Conservation (phyloP, 2,329 filamentous ascomycete species). For the Paecilomyces formosus region DNA sequence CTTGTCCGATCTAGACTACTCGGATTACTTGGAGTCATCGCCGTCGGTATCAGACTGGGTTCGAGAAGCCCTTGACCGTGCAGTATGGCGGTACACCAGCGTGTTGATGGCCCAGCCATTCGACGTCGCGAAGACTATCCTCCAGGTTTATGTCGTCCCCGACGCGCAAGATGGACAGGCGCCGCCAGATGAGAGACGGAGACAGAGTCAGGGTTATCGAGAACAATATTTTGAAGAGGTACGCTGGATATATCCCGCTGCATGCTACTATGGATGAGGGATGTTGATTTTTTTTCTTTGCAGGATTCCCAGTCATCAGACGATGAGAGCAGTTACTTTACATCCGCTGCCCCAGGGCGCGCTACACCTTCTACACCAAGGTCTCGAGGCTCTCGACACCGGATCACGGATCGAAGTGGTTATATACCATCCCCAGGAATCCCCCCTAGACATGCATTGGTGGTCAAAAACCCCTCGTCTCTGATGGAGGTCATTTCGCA, state of each 20-base stretch:
- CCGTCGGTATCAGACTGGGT: conserved; percentile 67
- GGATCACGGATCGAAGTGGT: conserved; percentile 40
- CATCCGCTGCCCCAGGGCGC: conserved; percentile 46
- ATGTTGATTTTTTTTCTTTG: conserved; percentile 3
- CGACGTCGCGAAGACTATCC: conserved; percentile 88
- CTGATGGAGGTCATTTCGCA: conserved; percentile 80
- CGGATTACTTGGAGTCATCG: conserved; percentile 73
- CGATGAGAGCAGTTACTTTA: conserved; percentile 81
- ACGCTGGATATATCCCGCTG: conserved; percentile 6
- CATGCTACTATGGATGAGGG: conserved; percentile 3
- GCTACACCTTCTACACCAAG: conserved; percentile 35
- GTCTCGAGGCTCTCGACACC: conserved; percentile 28
- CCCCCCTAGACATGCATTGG: conserved; percentile 53
- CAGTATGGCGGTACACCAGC: conserved; percentile 85
- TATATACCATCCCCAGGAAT: conserved; percentile 35
- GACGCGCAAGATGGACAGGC: conserved; percentile 26
- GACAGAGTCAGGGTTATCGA: conserved; percentile 15
- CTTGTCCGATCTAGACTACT: conserved; percentile 85
- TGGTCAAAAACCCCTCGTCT: conserved; percentile 67
- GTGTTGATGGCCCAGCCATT: conserved; percentile 90
- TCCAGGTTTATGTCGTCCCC: conserved; percentile 62
- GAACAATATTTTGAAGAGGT: conserved; percentile 27
- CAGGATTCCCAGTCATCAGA: conserved; percentile 47
- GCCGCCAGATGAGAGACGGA: conserved; percentile 20
- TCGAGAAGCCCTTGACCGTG: conserved; percentile 71